phyloP scores from a whole-genome alignment of 2,329 filamentous ascomycete species.

The Byssochlamys sp. region DNA sequence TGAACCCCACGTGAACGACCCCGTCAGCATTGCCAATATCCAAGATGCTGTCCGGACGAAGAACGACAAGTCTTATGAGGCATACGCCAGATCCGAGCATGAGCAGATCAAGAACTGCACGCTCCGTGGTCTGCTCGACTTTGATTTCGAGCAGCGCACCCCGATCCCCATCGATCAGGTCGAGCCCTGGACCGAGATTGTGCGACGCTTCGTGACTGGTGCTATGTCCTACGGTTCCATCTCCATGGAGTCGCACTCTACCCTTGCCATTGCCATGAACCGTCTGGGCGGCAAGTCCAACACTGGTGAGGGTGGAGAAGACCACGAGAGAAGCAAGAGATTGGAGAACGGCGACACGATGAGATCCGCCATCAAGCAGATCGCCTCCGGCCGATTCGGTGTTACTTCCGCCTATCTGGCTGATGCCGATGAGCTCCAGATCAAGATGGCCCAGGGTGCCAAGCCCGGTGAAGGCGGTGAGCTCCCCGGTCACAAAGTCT shows the following conservation, averaged over 20 bases:
- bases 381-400: slow-evolving; percentile 90
- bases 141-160: slow-evolving; percentile 79
- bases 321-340: slow-evolving; percentile 76
- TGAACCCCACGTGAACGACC: slow-evolving; percentile 90
- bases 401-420: slow-evolving; percentile 91
- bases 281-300: slow-evolving; percentile 92
- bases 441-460: slow-evolving; percentile 98
- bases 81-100: slow-evolving; percentile 84
- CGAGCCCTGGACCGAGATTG: slow-evolving; percentile 96
- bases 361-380: slow-evolving; percentile 95
- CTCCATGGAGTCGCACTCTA: slow-evolving; percentile 96
- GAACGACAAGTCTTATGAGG: slow-evolving; percentile 97
- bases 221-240: slow-evolving; percentile 99
- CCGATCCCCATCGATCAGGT: slow-evolving; percentile 92
- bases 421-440: slow-evolving; percentile 91
- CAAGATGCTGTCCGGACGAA: slow-evolving; percentile 93
- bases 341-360: slow-evolving; percentile 91
- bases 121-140: slow-evolving; percentile 84
- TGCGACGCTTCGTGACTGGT: slow-evolving; percentile 89
- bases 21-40: slow-evolving; percentile 87
- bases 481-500: slow-evolving; percentile 92
- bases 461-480: slow-evolving; percentile 98
- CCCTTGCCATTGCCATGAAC: slow-evolving; percentile 92
- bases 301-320: slow-evolving; percentile 93
- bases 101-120: slow-evolving; percentile 96